phyloP scores from a whole-genome alignment of 768 basidiomycete genomes.

The Lentinula lateritia region DNA sequence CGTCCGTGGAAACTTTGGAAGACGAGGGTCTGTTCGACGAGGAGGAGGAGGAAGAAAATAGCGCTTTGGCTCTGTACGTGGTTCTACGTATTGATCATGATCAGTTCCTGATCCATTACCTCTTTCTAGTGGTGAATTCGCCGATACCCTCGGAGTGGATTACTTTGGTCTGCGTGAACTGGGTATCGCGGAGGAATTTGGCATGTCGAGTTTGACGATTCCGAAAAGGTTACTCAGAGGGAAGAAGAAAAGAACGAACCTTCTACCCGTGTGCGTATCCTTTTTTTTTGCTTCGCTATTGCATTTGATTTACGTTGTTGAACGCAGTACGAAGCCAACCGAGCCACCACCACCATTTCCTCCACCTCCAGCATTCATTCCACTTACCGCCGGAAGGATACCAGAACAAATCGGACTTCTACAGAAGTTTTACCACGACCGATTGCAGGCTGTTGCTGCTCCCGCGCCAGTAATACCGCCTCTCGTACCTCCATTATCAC shows the following conservation, averaged over 20 bases:
- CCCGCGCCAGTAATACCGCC: constrained; percentile 16
- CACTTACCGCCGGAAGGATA: constrained; percentile 57
- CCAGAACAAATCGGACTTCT: constrained; percentile 85
- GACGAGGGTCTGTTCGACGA: constrained; percentile 49
- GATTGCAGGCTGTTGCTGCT: constrained; percentile 41
- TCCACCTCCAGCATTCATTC: constrained; percentile 76
- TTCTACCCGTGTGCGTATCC: constrained; percentile 41
- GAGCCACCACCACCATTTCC: constrained; percentile 83
- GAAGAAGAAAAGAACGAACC: constrained; percentile 41
- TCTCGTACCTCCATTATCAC: background rate
- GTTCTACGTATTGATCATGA: background rate
- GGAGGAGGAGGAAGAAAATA: constrained; percentile 41
- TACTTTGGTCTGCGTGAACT: constrained; percentile 86
- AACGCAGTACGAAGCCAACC: constrained; percentile 49
- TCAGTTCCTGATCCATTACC: background rate
- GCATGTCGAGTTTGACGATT: constrained; percentile 69
- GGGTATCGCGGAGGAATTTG: constrained; percentile 84
- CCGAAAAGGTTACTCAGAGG: constrained; percentile 74
- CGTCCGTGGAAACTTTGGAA: constrained; percentile 38
- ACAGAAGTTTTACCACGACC: constrained; percentile 62
- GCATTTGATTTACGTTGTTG: background rate
- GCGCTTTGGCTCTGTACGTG: constrained; percentile 35
- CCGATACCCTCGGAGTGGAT: constrained; percentile 85
- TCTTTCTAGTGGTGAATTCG: constrained; percentile 68
- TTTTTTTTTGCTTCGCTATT: background rate